Percentiles rank a stretch among this genome's conserved stretches.
phyloP scores from a whole-genome alignment of 495 filamentous ascomycete genomes.

The Stereocaulon alpinum region DNA sequence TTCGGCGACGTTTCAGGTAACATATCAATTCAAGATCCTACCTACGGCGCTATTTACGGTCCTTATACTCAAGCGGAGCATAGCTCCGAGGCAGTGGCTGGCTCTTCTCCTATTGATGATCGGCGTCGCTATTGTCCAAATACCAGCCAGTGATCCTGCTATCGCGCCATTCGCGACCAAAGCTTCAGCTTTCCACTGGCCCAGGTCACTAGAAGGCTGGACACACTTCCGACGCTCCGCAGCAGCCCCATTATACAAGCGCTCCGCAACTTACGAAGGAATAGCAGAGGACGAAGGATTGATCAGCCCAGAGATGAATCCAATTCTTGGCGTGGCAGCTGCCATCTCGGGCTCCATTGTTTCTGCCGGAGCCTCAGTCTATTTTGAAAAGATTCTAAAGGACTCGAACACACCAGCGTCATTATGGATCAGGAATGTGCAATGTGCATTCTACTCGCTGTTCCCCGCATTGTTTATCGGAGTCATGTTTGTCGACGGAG shows the following conservation, averaged over 20 bases:
- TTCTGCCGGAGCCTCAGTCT: conserved; percentile 77
- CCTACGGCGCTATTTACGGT: conserved; percentile 86
- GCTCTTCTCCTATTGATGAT: conserved; percentile 67
- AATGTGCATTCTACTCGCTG: conserved; percentile 83
- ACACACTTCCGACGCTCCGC: conserved; percentile 34
- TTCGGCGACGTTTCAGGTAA: conserved; percentile 82
- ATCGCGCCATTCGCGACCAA: conserved; percentile 29
- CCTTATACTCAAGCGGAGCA: conserved; percentile 55
- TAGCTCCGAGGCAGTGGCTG: conserved; percentile 65
- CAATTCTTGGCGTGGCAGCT: conserved; percentile 63
- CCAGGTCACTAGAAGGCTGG: conserved; percentile 55
- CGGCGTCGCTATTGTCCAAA: conserved; percentile 80
- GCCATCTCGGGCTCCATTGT: conserved; percentile 66
- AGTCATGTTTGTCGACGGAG: conserved; percentile 76
- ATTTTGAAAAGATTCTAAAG: conserved; percentile 92
- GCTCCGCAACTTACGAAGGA: conserved; percentile 94
- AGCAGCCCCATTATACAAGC: conserved; percentile 42
- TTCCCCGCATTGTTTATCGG: conserved; percentile 80
- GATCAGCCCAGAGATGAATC: conserved; percentile 57
- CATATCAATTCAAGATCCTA: conserved; percentile 88
- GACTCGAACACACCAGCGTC: conserved; percentile 59
- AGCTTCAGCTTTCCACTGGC: conserved; percentile 51
- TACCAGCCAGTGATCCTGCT: conserved; percentile 50
- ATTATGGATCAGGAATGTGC: conserved; percentile 88
- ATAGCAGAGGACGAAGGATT: conserved; percentile 70